Evolutionary conservation across 345 rosid species (phyloP), one percentile per base, ranked within the genome.

Genomic region (Populus nigra): DNA sequence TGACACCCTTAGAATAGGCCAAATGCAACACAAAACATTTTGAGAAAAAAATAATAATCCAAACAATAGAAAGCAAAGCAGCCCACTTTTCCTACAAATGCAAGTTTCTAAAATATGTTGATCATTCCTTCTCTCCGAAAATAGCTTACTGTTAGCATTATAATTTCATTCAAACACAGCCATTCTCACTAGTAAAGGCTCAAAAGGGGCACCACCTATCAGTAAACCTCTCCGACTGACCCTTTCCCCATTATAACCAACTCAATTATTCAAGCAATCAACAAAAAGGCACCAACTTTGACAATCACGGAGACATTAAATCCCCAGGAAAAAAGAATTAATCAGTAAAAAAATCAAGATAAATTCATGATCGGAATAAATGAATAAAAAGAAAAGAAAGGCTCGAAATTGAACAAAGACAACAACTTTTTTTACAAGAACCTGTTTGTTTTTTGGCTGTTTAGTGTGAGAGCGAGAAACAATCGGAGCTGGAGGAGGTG

Each of bases 371-470:
- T 57, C 63, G 57, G 35, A 38, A 22, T 35, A 22, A 71, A 35
- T 25, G 62, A 73, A 66, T 22, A 68, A 35, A 68, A 65, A 62
- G 25, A 71, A 41, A 68, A 63, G 35, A 63, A 61, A 67, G 68
- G 10, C 29, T 41, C 38, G 18, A 47, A 6, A 23, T 25, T 43
- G 50, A 35, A 16, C 15, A 49, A 11, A 15, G 27, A 49, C 6
- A 65, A 8, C 13, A 57, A n/a, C 5, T 57, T n/a, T 53, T 57
- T 57, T n/a, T 8, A 57, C 11, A 57, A n/a, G 49, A 45, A 92
- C 98, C 98, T 91, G 81, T 23, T 84, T 84, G 2, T 76, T 81
- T 71, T 83, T 88, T 39, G 65, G 74, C 75, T 76, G 75, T 39
- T 47, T 82, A 18, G 22, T 16, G 59, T 84, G 79, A 76, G 85